Evolutionary conservation across 2,329 filamentous ascomycete genomes (phyloP).

Genomic region (Neoarthrinium moseri): DNA sequence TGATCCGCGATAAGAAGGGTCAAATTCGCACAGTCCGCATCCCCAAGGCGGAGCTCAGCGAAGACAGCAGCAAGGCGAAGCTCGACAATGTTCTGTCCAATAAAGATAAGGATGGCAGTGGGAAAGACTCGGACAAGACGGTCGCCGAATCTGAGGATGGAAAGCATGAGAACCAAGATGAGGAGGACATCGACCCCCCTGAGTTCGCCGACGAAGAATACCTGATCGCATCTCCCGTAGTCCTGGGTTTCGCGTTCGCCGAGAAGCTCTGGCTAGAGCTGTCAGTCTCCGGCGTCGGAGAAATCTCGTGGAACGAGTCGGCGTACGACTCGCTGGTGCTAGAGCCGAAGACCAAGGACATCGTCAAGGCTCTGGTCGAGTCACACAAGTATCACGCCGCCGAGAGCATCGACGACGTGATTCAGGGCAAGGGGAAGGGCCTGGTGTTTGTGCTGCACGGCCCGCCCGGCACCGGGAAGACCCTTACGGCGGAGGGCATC

Average conservation of each 20-base stretch:
- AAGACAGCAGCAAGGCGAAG: constrained; percentile 42
- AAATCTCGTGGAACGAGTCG: constrained; percentile 81
- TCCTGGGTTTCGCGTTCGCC: constrained; percentile 82
- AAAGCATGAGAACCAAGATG: constrained; percentile 31
- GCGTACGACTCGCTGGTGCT: constrained; percentile 83
- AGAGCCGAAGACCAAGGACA: constrained; percentile 56
- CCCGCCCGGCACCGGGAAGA: constrained; percentile 85
- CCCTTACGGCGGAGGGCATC: constrained; percentile 82
- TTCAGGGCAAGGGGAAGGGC: constrained; percentile 82
- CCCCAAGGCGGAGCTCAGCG: constrained; percentile 33
- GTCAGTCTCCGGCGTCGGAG: constrained; percentile 72
- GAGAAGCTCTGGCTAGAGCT: constrained; percentile 93
- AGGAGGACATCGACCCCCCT: too few species aligned
- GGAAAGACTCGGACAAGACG: constrained; percentile 17
- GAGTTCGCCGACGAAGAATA: constrained; percentile 81
- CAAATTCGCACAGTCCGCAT: constrained; percentile 30
- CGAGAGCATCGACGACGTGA: constrained; percentile 79
- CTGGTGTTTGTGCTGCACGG: constrained; percentile 82
- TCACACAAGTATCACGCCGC: constrained; percentile 81
- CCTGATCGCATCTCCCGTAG: constrained; percentile 78
- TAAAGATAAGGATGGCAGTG: constrained; percentile 17
- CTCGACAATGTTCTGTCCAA: constrained; percentile 51
- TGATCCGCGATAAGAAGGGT: constrained; percentile 45
- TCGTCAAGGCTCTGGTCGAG: constrained; percentile 79
- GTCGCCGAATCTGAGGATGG: constrained; percentile 22